Evolutionary conservation across 2,329 filamentous ascomycete genomes (phyloP).

Genomic region (Paramyrothecium roridum): DNA sequence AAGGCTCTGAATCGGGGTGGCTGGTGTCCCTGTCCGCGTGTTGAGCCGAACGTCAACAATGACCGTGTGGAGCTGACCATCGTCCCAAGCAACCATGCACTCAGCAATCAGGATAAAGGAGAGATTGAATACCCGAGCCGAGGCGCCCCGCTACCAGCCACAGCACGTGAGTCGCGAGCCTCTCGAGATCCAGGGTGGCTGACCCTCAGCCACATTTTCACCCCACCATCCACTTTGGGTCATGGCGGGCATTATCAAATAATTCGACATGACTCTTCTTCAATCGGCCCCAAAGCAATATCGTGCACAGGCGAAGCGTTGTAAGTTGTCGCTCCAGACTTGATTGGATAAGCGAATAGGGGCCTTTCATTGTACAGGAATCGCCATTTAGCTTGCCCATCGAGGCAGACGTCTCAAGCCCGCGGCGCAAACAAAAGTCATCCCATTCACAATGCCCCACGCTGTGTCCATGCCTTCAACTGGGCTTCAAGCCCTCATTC

Average conservation of each 20-base stretch:
- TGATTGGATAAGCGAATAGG: too few species aligned
- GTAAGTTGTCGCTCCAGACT: too few species aligned
- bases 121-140: constrained; percentile 22
- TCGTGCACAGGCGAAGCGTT: too few species aligned
- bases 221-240: constrained; percentile 8
- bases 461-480: constrained; percentile 69
- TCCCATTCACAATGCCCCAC: constrained; percentile 61
- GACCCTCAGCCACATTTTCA: constrained; percentile 15
- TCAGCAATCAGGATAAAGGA: constrained; percentile 9
- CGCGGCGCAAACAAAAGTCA: too few species aligned
- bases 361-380: too few species aligned
- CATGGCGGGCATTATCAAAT: constrained; percentile 3
- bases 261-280: not conserved
- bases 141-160: constrained; percentile 8
- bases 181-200: not conserved
- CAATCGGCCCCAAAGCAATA: not conserved
- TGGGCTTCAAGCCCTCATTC: constrained; percentile 78
- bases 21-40: constrained; percentile 16
- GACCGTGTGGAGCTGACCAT: constrained; percentile 24
- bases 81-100: constrained; percentile 20
- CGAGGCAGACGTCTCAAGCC: too few species aligned
- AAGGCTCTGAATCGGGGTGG: constrained; percentile 20
- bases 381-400: too few species aligned
- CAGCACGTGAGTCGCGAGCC: constrained; percentile 14
- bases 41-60: constrained; percentile 14